Percentiles rank a stretch among this genome's conserved stretches.
Conservation (phyloP, 768 basidiomycete species). For the Sistotremastrum suecicum region DNA sequence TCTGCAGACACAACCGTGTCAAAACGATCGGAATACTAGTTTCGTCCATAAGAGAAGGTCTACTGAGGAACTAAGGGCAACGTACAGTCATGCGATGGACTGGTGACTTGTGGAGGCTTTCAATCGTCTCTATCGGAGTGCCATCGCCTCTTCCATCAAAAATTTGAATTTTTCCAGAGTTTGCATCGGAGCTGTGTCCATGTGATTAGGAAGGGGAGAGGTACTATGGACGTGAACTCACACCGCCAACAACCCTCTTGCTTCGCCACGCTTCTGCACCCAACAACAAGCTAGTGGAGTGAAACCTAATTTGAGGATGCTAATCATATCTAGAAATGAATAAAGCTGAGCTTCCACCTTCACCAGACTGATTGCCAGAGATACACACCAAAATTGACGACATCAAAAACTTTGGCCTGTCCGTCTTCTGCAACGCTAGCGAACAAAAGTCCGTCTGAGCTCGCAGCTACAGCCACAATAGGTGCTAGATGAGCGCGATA, state of each 20-base stretch:
- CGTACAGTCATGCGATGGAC: constrained; percentile 85
- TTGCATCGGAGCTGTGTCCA: constrained; percentile 55
- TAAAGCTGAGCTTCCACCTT: too few species aligned
- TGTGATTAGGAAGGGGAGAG: constrained; percentile 6
- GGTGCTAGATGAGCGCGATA: constrained; percentile 85
- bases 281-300: constrained; percentile 84
- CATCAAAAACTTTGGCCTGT: constrained; percentile 91
- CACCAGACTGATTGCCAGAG: background rate
- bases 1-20: constrained; percentile 91
- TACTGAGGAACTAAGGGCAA: constrained; percentile 4
- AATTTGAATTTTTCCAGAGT: constrained; percentile 61
- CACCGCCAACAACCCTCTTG: constrained; percentile 80
- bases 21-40: constrained; percentile 79
- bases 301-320: constrained; percentile 84
- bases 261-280: constrained; percentile 84
- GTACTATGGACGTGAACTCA: constrained; percentile 22
- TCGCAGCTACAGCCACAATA: constrained; percentile 68
- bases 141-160: constrained; percentile 89
- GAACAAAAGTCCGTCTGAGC: constrained; percentile 83
- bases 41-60: background rate
- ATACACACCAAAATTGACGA: constrained; percentile 85
- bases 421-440: constrained; percentile 89
- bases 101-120: constrained; percentile 70
- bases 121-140: constrained; percentile 59
- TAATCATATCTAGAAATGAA: constrained; percentile 78